Evolutionary conservation across 768 basidiomycete species (phyloP), one percentile per base, ranked within the genome.

Genomic region (Tylopilus subfusipes): DNA sequence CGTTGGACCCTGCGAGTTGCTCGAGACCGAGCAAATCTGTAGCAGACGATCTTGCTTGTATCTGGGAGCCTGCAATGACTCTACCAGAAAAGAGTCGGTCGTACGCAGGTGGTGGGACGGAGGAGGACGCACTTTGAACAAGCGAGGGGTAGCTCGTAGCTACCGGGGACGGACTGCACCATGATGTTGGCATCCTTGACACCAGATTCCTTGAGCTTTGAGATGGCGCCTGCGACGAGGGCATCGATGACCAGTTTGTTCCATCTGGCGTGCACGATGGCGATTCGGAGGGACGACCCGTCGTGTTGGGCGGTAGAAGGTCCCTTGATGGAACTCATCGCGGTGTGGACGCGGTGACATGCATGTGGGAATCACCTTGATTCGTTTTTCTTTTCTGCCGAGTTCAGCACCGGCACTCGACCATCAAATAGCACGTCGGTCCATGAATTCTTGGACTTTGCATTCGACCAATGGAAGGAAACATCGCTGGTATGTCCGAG

Each of bases 221-320:
- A 73, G 50, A 92, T 72, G 4, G 88, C 83, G 34, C 97, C 97
- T 1, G 80, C 73, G 53, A 99, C 76, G 47, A 99, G 82, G 12
- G 92, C 83, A 13, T 90, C 86, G 65, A 98, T 89, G 66, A 99
- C 85, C 19, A 75, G 66, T 61, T 83, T 85, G 76, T 99, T 99
- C 97, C 97, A 99, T 74, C 94, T 79, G 18, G 93, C 93, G 69
- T 98, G 96, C 8, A 98, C 89, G 67, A 98, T 95, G 65, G 90
- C 91, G 49, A 97, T 74, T 53, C 95, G 86, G 50, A 95, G 79
- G 25, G 77, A 57, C 2, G 90, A 86, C 48, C 95, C 95, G 64
- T 98, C 91, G 76, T 83, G 81, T 33, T 80, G 72, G 38, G 73
- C 76, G 48, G 82, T 69, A 34, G 88, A 79, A 44, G 81, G 77